Evolutionary conservation across 1,284 basidiomycete species (phyloP).

Genomic region (Malassezia caprae): DNA sequence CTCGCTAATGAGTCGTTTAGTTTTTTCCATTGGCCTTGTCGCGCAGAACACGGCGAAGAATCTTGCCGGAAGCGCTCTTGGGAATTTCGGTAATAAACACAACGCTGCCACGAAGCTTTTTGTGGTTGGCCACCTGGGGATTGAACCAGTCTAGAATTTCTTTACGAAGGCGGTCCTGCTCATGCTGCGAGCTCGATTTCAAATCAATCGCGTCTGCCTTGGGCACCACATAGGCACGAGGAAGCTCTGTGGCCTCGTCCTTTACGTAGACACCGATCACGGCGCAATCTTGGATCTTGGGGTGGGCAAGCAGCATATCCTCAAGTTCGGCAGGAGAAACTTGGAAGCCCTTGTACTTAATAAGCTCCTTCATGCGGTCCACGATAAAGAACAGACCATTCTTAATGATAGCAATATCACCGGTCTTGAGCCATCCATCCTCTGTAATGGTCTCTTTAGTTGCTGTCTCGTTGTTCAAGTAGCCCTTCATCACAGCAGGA

Average conservation of each 20-base stretch:
- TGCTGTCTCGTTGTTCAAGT: slow-evolving; percentile 54
- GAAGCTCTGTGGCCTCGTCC: slow-evolving; percentile 49
- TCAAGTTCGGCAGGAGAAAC: slow-evolving; percentile 42
- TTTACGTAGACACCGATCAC: slow-evolving; percentile 32
- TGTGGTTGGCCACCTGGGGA: slow-evolving; percentile 45
- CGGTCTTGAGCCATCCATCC: slow-evolving; percentile 40
- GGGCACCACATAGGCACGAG: slow-evolving; percentile 45
- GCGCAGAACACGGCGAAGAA: slow-evolving; percentile 35
- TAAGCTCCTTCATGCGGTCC: slow-evolving; percentile 40
- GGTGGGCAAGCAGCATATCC: slow-evolving; percentile 22
- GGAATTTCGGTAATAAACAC: slow-evolving; percentile 32
- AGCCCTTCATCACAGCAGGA: slow-evolving; percentile 59
- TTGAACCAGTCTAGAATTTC: slow-evolving; percentile 43
- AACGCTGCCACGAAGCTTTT: slow-evolving; percentile 46
- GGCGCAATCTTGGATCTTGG: slow-evolving; percentile 29
- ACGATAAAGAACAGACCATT: slow-evolving; percentile 31
- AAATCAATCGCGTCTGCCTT: slow-evolving; percentile 19
- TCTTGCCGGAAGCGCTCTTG: slow-evolving; percentile 44
- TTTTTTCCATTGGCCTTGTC: slow-evolving; percentile 18
- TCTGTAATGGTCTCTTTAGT: slow-evolving; percentile 60
- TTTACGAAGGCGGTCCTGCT: slow-evolving; percentile 26
- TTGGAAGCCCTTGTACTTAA: slow-evolving; percentile 44
- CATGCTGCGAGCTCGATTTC: slow-evolving; percentile 20
- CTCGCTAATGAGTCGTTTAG: not conserved
- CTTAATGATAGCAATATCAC: slow-evolving; percentile 30